Conservation (phyloP, 805 yeast species). For the Monosporozyma aerobia region DNA sequence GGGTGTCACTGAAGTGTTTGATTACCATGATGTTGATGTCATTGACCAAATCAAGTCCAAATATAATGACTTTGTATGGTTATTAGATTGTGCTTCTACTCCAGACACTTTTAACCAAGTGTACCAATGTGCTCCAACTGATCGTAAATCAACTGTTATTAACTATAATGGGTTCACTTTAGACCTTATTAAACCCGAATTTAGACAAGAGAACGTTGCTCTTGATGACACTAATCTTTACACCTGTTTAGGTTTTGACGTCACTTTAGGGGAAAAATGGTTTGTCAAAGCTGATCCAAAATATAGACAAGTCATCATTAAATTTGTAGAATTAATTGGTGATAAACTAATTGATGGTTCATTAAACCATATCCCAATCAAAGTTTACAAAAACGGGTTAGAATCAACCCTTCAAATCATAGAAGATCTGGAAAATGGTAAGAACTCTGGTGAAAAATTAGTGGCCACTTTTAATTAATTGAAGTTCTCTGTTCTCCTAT, state of each 20-base stretch:
- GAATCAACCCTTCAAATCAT: slow-evolving; percentile 16
- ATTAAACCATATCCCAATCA: slow-evolving; percentile 26
- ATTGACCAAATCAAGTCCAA: slow-evolving; percentile 32
- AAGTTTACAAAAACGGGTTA: slow-evolving; percentile 22
- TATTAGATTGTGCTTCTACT: slow-evolving; percentile 27
- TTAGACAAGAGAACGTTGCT: slow-evolving; percentile 25
- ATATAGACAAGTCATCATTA: slow-evolving; percentile 14
- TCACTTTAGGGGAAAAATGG: slow-evolving; percentile 16
- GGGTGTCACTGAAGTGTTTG: slow-evolving; percentile 43
- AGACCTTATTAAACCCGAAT: slow-evolving; percentile 18
- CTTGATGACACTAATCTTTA: slow-evolving; percentile 31
- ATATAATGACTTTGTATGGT: slow-evolving; percentile 21
- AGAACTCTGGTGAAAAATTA: slow-evolving; percentile 15
- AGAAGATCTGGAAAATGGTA: slow-evolving; percentile 15
- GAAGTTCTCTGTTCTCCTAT: too few species aligned
- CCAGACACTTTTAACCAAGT: slow-evolving; percentile 21
- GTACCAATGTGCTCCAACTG: slow-evolving; percentile 28
- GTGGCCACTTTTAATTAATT: too few species aligned
- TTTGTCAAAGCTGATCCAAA: slow-evolving; percentile 14
- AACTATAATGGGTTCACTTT: slow-evolving; percentile 19
- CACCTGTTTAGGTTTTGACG: slow-evolving; percentile 27
- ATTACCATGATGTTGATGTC: slow-evolving; percentile 38
- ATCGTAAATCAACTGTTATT: slow-evolving; percentile 28
- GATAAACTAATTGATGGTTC: slow-evolving; percentile 13
- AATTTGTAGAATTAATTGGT: slow-evolving; percentile 20